phyloP scores from a whole-genome alignment of 1,139 yeast genomes.

The Suhomyces wounanorum region DNA sequence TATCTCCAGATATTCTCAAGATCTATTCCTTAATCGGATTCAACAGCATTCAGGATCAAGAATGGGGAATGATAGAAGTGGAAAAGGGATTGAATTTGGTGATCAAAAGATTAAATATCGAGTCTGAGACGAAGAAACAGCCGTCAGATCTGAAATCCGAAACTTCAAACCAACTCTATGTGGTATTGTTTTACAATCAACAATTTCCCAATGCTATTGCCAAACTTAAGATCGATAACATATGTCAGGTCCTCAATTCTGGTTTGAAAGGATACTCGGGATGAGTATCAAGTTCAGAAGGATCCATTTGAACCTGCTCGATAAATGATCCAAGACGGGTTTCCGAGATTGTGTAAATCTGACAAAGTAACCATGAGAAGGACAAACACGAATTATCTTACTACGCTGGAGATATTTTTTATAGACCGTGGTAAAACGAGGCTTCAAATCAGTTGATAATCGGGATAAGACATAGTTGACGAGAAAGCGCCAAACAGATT shows the following conservation, averaged over 20 bases:
- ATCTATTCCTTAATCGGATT: constrained; percentile 49
- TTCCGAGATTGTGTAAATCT: not conserved
- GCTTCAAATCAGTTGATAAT: not conserved
- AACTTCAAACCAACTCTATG: constrained; percentile 20
- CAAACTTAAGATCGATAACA: constrained; percentile 42
- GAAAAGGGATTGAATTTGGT: constrained; percentile 34
- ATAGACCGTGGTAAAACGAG: not conserved
- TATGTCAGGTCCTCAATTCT: constrained; percentile 30
- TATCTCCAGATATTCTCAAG: constrained; percentile 43
- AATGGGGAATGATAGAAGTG: constrained; percentile 39
- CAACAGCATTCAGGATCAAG: constrained; percentile 30
- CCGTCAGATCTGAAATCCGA: not conserved
- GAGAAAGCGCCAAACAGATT: not conserved
- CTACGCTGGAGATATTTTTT: not conserved
- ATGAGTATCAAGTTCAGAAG: not conserved
- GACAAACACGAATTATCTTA: not conserved
- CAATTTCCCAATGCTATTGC: constrained; percentile 45
- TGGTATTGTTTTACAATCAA: constrained; percentile 35
- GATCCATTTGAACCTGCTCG: not conserved
- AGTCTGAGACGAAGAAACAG: constrained; percentile 8
- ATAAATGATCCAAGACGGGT: too few species aligned
- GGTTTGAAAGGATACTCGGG: constrained; percentile 38
- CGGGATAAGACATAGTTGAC: not conserved
- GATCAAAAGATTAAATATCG: constrained; percentile 26
- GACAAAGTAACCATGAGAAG: not conserved